Conservation (phyloP, 805 yeast species). For the Lipomyces yamanashiensis region DNA sequence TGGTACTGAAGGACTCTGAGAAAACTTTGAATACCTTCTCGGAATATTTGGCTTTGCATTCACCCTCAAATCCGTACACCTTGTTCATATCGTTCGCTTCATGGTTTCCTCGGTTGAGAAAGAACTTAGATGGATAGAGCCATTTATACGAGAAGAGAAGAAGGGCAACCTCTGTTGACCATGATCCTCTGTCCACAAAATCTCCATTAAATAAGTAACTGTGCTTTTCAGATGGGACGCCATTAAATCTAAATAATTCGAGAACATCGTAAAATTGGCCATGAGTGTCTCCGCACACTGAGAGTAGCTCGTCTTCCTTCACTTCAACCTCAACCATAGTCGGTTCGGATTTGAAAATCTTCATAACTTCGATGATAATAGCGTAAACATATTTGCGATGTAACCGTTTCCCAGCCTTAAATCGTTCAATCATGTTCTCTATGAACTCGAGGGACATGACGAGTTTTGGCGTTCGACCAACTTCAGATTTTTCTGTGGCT, state of each 20-base stretch:
- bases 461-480: conserved; percentile 40
- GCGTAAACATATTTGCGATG: conserved; percentile 87
- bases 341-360: conserved; percentile 66
- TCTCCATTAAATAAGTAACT: conserved; percentile 92
- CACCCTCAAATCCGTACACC: conserved; percentile 95
- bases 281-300: conserved; percentile 97
- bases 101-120: conserved; percentile 91
- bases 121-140: conserved; percentile 69
- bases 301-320: conserved; percentile 48
- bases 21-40: conserved; percentile 80
- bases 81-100: conserved; percentile 97
- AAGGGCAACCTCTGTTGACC: conserved; percentile 97
- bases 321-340: conserved; percentile 73
- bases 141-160: conserved; percentile 77
- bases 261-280: conserved; percentile 93
- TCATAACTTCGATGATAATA: conserved; percentile 71
- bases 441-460: conserved; percentile 61
- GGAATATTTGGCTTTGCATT: conserved; percentile 87
- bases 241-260: conserved; percentile 75
- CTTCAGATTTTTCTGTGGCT: conserved; percentile 32
- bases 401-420: conserved; percentile 70
- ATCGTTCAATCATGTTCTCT: conserved; percentile 65
- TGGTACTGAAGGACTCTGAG: conserved; percentile 79
- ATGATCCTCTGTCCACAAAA: conserved; percentile 96
- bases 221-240: conserved; percentile 68